Evolutionary conservation across 441 rosid species (phyloP), one percentile per base, ranked within the genome.

Genomic region (Erodium trifolium): DNA sequence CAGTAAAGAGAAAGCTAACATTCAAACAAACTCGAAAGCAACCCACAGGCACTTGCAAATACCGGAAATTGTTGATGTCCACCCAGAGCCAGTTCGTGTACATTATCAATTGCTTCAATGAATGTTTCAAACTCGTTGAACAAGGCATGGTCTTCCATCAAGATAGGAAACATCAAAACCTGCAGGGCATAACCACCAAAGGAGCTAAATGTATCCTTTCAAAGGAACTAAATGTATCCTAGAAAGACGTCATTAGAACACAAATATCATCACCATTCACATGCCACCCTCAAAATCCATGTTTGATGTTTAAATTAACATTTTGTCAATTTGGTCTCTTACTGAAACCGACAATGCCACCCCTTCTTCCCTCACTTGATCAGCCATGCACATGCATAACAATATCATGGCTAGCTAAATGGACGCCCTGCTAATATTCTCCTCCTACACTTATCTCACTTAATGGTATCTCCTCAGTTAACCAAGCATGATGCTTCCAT

Each of bases 31-130:
- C 55, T 0, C 3, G 49, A 4, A 68, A 17, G 53, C 78, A 59
- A 77, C 64, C 49, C 63, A 63, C 37, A 31, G 27, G 9, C 31
- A 67, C 12, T 70, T 23, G 45, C 66, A 71, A 55, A 74, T 90
- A 95, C 99, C 89, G 96, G 97, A 80, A 95, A 89, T 73, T 88
- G 93, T 78, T 95, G 97, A 72, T 89, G 78, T 70, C 89, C 93
- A 78, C 87, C 97, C 87, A 95, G 84, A 55, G 99, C 88, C 78
- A 95, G 79, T 82, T 95, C 99, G 74, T 95, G 99, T 79, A 92
- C 81, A 67, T 83, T 82, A 81, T 92, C 99, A 41, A 95, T 87
- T 70, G 95, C 87, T 86, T 87, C 95, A 77, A 95, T 84, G 68
- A 92, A 95, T 45, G 77, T 81, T 75, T 92, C 98, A 78, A 95